These are phyloP conservation scores for Zoysia japonica DNA, from an alignment of 176 grass and related monocot species.

Conservation along the genomic window DNA sequence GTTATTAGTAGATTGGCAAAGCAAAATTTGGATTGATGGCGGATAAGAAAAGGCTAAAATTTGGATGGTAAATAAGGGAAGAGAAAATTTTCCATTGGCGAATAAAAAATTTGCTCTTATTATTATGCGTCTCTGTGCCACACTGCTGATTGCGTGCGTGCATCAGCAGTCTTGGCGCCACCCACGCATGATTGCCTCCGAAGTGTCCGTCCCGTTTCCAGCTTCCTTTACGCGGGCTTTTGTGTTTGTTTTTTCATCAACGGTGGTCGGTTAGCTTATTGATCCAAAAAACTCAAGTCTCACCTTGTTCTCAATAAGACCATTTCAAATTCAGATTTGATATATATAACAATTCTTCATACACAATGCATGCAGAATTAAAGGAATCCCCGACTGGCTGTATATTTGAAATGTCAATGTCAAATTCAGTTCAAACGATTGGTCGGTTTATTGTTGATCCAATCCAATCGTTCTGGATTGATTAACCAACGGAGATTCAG, in stretches of 20 bases:
- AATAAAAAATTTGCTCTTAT: too few species aligned
- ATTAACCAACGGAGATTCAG: background rate
- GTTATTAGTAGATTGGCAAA: too few species aligned
- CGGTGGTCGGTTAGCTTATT: background rate
- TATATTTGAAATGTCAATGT: background rate
- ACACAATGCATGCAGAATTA: background rate
- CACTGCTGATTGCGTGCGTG: conserved; percentile 19
- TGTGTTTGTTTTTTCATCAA: background rate
- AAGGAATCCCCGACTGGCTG: background rate
- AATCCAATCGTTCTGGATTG: background rate
- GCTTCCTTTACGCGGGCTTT: background rate
- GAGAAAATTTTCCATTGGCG: too few species aligned
- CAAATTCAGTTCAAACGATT: background rate
- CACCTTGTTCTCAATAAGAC: conserved; percentile 22
- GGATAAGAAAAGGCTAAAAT: too few species aligned
- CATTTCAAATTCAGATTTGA: background rate
- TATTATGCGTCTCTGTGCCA: too few species aligned
- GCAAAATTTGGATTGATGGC: too few species aligned
- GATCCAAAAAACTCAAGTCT: background rate
- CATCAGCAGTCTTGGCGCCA: conserved; percentile 16
- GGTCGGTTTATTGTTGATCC: background rate
- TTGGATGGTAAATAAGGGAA: too few species aligned
- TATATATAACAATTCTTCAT: background rate
- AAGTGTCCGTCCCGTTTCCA: conserved; percentile 38
- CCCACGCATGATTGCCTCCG: conserved; percentile 32